Conservation (phyloP, 768 basidiomycete genomes). For the Suillus decipiens region DNA sequence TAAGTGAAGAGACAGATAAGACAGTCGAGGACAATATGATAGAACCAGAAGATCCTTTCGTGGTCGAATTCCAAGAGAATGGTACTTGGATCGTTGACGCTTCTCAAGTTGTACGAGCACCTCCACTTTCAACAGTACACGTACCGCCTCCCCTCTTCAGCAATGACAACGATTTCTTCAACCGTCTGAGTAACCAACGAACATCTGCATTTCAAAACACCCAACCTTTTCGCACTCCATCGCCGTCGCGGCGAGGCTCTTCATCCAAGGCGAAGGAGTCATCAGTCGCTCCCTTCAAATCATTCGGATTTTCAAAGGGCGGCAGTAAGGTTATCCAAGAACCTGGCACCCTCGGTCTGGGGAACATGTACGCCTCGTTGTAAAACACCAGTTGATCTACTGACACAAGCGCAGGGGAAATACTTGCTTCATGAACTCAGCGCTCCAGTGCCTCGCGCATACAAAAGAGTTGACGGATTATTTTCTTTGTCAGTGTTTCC, state of each 20-base stretch:
- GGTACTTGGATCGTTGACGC: constrained; percentile 59
- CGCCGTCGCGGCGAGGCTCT: constrained; percentile 21
- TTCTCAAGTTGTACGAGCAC: constrained; percentile 8
- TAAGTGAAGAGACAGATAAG: constrained; percentile 44
- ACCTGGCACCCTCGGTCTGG: constrained; percentile 83
- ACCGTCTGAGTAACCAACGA: constrained; percentile 36
- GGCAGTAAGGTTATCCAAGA: constrained; percentile 44
- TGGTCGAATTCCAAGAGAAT: constrained; percentile 70
- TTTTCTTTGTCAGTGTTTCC: constrained; percentile 70
- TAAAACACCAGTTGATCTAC: constrained; percentile 14
- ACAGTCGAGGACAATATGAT: constrained; percentile 61
- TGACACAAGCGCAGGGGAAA: constrained; percentile 65
- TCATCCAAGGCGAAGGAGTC: constrained; percentile 28
- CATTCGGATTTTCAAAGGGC: constrained; percentile 37
- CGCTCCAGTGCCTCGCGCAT: constrained; percentile 94
- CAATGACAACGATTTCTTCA: constrained; percentile 58
- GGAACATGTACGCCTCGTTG: constrained; percentile 66
- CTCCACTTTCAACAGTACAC: constrained; percentile 19
- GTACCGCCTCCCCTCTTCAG: constrained; percentile 54
- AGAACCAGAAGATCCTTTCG: constrained; percentile 66
- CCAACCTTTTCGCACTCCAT: constrained; percentile 27
- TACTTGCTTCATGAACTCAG: constrained; percentile 99
- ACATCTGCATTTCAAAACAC: constrained; percentile 22
- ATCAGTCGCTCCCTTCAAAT: constrained; percentile 29
- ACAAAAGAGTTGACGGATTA: constrained; percentile 89